These are phyloP conservation scores for Daldinia loculata DNA, from an alignment of 495 filamentous ascomycete genomes.

Conservation along the genomic window DNA sequence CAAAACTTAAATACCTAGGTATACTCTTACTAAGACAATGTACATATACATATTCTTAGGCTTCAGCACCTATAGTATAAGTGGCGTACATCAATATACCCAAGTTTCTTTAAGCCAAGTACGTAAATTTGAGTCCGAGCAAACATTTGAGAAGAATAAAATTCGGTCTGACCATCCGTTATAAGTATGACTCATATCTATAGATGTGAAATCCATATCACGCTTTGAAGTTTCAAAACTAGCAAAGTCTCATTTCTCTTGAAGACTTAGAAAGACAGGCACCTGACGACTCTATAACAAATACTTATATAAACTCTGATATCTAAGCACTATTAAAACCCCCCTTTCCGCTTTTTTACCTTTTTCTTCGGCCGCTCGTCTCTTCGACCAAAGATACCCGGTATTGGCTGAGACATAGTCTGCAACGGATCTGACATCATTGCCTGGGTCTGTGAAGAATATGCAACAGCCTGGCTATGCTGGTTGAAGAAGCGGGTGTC, in stretches of 20 bases:
- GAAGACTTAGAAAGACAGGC: neutral
- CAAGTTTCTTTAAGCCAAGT: too few relatives aligned
- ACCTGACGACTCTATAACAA: neutral
- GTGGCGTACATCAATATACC: too few relatives aligned
- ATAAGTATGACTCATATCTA: neutral
- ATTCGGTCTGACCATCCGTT: too few relatives aligned
- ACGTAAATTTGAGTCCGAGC: too few relatives aligned
- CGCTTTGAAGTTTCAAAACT: neutral
- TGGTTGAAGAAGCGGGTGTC: slow-evolving; percentile 32
- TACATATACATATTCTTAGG: too few relatives aligned
- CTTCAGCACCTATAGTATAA: too few relatives aligned
- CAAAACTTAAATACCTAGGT: too few relatives aligned
- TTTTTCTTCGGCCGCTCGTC: slow-evolving; percentile 42
- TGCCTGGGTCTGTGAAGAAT: slow-evolving; percentile 32
- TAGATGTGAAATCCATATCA: neutral
- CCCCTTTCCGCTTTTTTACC: slow-evolving; percentile 44
- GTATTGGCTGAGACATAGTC: slow-evolving; percentile 55
- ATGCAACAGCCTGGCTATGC: slow-evolving; percentile 28
- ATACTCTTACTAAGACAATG: too few relatives aligned
- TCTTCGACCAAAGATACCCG: slow-evolving; percentile 50
- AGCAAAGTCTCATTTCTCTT: neutral
- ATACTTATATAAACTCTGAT: neutral
- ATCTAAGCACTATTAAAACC: slow-evolving; percentile 32
- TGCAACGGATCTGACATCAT: slow-evolving; percentile 31
- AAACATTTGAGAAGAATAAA: too few relatives aligned